Percentiles rank a stretch among this genome's conserved stretches.
phyloP scores from a whole-genome alignment of 768 basidiomycete species.

The Macrolepiota dolichaula region DNA sequence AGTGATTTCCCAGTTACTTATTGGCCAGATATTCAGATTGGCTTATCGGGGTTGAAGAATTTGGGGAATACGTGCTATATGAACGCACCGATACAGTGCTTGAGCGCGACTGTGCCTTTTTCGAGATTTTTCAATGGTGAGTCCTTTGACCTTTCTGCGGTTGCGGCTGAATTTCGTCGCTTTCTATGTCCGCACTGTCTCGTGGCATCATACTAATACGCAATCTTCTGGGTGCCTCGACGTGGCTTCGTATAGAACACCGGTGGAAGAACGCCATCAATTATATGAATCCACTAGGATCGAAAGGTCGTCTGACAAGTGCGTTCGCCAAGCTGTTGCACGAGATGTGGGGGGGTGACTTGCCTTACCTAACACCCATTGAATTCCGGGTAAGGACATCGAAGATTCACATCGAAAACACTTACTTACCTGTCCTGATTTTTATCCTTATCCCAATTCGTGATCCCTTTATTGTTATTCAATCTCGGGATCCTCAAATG shows the following conservation, averaged over 20 bases:
- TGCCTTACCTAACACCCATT: constrained; percentile 77
- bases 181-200: background rate
- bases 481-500: background rate
- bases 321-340: constrained; percentile 83
- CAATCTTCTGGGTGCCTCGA: background rate
- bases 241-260: constrained; percentile 46
- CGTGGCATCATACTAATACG: too few species aligned
- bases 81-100: constrained; percentile 96
- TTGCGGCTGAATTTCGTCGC: too few species aligned
- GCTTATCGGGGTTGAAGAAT: constrained; percentile 88
- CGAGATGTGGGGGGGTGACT: constrained; percentile 85
- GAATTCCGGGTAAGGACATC: constrained; percentile 70
- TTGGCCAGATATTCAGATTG: constrained; percentile 80
- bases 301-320: constrained; percentile 75
- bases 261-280: constrained; percentile 85
- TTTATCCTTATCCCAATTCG: background rate
- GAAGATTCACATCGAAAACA: background rate
- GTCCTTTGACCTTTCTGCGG: constrained; percentile 16
- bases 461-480: background rate
- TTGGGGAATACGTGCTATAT: constrained; percentile 98
- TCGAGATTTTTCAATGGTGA: constrained; percentile 87
- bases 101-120: constrained; percentile 93
- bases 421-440: background rate
- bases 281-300: constrained; percentile 80
- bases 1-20: constrained; percentile 81